Evolutionary conservation across 352 stramenopile species (phyloP), one percentile per base, ranked within the genome.

Genomic region (Pythium pyrilobum): DNA sequence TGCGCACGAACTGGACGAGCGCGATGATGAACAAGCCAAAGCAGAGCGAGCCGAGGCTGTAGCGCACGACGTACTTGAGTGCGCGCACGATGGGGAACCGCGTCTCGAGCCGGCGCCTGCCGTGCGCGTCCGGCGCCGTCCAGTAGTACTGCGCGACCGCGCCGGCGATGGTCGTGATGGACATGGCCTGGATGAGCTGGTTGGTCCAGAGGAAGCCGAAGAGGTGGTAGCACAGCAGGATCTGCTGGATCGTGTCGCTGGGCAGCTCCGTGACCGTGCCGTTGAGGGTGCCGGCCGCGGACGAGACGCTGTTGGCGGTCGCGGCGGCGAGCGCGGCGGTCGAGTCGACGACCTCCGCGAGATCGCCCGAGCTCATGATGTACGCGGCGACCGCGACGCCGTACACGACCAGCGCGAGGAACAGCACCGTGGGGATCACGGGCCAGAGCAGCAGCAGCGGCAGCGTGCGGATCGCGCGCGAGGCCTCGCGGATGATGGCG

Each of bases 121-220:
- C 64, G 8, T 54, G 56, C 6, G 52, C 60, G 18, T 81, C 56
- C 0, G 71, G 64, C 3, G 43, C 51, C 1, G 75, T 85, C 81
- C 98, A 99, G 77, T 98, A 98, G 65, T 87, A 98, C 44, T 88
- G 88, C 10, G 81, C 79, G 28, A 96, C 72, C 5, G 89, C 76
- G 44, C 98, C 88, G 9, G 95, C 92, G 47, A 99, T 81, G 21
- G 89, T 77, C 47, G 98, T 96, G 55, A 98, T 84, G 31, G 94
- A 96, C 66, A 99, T 72, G 4, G 96, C 96, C 15, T 98, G 77
- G 42, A 99, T 80, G 39, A 99, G 96, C 62, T 98, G 84, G 33
- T 93, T 96, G 2, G 89, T 97, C 97, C 97, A 99, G 50, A 98
- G 91, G 40, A 97, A 97, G 38, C 84, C 86, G 65, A 99, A 99